Conservation (phyloP, 2,329 filamentous ascomycete species). For the Phoma sp. region DNA sequence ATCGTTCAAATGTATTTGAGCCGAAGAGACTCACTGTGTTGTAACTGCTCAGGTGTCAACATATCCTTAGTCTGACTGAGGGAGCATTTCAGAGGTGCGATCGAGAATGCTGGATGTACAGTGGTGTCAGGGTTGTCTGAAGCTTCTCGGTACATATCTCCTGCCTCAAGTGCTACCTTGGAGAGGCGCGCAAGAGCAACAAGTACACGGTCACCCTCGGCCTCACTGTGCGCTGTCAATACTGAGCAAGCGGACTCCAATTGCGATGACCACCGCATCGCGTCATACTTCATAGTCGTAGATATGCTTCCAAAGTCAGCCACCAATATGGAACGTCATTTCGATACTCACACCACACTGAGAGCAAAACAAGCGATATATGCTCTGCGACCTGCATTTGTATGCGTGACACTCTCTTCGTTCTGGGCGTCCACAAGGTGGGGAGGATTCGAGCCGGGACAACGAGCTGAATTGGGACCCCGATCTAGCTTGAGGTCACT, state of each 20-base stretch:
- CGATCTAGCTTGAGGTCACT: slow-evolving; percentile 30
- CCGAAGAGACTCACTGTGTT: slow-evolving; percentile 18
- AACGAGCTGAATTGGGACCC: slow-evolving; percentile 7
- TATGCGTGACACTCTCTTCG: slow-evolving; percentile 26
- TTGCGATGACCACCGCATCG: slow-evolving; percentile 63
- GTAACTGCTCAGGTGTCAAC: slow-evolving; percentile 12
- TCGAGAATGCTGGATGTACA: slow-evolving; percentile 18
- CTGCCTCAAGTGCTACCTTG: slow-evolving; percentile 28
- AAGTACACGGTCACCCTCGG: slow-evolving; percentile 58
- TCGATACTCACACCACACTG: slow-evolving; percentile 44
- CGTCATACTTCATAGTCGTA: slow-evolving; percentile 45
- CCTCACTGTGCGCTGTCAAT: slow-evolving; percentile 47
- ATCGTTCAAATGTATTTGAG: not conserved
- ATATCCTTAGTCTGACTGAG: slow-evolving; percentile 17
- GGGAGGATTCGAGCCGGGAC: slow-evolving; percentile 14
- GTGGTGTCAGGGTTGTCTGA: slow-evolving; percentile 14
- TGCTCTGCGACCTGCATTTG: slow-evolving; percentile 59
- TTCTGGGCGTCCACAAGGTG: not conserved
- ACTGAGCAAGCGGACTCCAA: slow-evolving; percentile 62
- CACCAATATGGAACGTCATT: too few relatives aligned
- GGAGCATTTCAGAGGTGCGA: slow-evolving; percentile 19
- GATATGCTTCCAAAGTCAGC: slow-evolving; percentile 22
- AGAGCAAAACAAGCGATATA: slow-evolving; percentile 57
- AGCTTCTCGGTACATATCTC: slow-evolving; percentile 31
- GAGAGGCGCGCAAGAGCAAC: slow-evolving; percentile 49